Percentiles rank a stretch among this genome's conserved stretches.
Evolutionary conservation across 805 yeast genomes (phyloP).

Genomic region (Danielia oregonensis): DNA sequence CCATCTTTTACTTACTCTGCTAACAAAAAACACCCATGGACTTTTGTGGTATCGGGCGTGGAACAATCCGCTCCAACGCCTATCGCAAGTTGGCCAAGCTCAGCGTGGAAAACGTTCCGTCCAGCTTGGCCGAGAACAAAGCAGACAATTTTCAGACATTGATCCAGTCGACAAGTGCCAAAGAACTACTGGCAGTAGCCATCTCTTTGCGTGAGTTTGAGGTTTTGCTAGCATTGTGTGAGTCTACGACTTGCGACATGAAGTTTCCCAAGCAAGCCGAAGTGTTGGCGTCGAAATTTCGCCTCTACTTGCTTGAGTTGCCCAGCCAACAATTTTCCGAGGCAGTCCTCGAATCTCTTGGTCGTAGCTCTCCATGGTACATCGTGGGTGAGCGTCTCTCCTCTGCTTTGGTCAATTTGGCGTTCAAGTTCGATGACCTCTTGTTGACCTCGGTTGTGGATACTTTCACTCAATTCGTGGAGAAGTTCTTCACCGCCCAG

Average conservation of each 20-base stretch:
- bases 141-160: constrained; percentile 1
- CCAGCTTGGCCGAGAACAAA: constrained; percentile 8
- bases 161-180: background rate
- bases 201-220: constrained; percentile 53
- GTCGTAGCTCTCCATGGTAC: constrained; percentile 31
- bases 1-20: too few species aligned
- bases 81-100: constrained; percentile 33
- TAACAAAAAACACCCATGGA: too few species aligned
- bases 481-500: constrained; percentile 18
- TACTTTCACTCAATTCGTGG: constrained; percentile 25
- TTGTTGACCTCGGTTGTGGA: constrained; percentile 23
- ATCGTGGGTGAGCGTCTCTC: constrained; percentile 31
- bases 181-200: constrained; percentile 31
- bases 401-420: constrained; percentile 29
- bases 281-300: constrained; percentile 40
- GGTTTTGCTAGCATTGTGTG: constrained; percentile 52
- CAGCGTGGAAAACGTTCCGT: constrained; percentile 21
- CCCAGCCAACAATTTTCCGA: constrained; percentile 43
- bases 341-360: constrained; percentile 27
- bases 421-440: constrained; percentile 19
- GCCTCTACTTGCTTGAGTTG: constrained; percentile 45
- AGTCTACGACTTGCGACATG: constrained; percentile 19
- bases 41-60: constrained; percentile 34
- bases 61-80: constrained; percentile 38
- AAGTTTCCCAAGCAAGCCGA: constrained; percentile 35